Conservation (phyloP, 2,329 filamentous ascomycete species). For the Scolecobasidium constrictum region DNA sequence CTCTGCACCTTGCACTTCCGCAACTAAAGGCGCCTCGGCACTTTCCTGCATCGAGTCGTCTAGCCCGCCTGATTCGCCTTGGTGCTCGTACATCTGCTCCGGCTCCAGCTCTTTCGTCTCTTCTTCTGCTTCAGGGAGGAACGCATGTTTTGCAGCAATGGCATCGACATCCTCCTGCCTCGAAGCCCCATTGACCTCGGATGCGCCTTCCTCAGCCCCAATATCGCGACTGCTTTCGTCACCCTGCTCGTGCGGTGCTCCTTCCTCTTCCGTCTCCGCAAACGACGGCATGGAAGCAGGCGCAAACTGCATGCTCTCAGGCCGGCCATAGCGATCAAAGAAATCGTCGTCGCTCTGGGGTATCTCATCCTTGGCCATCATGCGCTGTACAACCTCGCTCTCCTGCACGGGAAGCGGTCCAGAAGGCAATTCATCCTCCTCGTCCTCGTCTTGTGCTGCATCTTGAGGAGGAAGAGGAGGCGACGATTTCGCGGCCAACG, state of each 20-base stretch:
- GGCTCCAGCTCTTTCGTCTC: too few species aligned
- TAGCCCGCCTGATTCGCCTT: constrained; percentile 32
- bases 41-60: constrained; percentile 35
- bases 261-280: too few species aligned
- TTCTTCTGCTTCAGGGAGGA: too few species aligned
- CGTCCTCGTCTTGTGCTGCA: constrained; percentile 1
- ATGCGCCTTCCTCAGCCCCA: background rate
- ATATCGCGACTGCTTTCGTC: too few species aligned
- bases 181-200: background rate
- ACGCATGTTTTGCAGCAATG: background rate
- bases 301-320: too few species aligned
- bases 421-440: constrained; percentile 1
- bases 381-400: too few species aligned
- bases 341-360: constrained; percentile 21
- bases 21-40: constrained; percentile 28
- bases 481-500: background rate
- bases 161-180: background rate
- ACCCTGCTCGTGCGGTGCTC: too few species aligned
- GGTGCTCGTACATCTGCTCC: constrained; percentile 33
- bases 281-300: too few species aligned
- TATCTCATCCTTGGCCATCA: too few species aligned
- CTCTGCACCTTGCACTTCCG: constrained; percentile 12
- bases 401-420: background rate
- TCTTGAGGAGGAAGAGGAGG: too few species aligned
- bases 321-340: constrained; percentile 21